phyloP scores from a whole-genome alignment of 495 filamentous ascomycete species.

The Penicillium taxi region DNA sequence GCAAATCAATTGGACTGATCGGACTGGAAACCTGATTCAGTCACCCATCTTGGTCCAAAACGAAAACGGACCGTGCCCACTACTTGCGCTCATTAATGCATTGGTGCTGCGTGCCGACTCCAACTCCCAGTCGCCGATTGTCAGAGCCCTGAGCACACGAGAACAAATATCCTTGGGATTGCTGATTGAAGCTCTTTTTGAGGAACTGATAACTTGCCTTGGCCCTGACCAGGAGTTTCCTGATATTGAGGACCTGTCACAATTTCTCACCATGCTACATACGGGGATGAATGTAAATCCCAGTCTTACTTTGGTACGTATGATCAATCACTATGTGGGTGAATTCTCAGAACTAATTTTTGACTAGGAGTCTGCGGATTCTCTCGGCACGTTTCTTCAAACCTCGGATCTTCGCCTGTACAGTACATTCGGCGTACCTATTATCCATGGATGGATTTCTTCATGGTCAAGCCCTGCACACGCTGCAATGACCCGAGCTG shows the following conservation, averaged over 20 bases:
- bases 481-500: conserved; percentile 59
- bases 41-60: conserved; percentile 88
- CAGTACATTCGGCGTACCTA: conserved; percentile 73
- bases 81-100: conserved; percentile 90
- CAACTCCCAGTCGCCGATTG: conserved; percentile 55
- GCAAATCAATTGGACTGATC: conserved; percentile 54
- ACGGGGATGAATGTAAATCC: conserved; percentile 99
- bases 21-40: conserved; percentile 33
- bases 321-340: background rate
- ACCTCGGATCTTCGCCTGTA: conserved; percentile 83
- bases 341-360: conserved; percentile 21
- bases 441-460: conserved; percentile 93
- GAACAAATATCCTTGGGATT: conserved; percentile 84
- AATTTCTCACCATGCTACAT: conserved; percentile 80
- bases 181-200: conserved; percentile 79
- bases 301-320: conserved; percentile 54
- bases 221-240: conserved; percentile 54
- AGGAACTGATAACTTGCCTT: conserved; percentile 71
- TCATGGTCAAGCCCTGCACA: conserved; percentile 53
- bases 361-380: conserved; percentile 35
- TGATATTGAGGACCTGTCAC: conserved; percentile 79
- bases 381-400: conserved; percentile 65
- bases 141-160: conserved; percentile 64
- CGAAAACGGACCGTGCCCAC: conserved; percentile 85
- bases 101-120: conserved; percentile 70